phyloP scores from a whole-genome alignment of 2,329 filamentous ascomycete genomes.

The Sporothrix phasma region DNA sequence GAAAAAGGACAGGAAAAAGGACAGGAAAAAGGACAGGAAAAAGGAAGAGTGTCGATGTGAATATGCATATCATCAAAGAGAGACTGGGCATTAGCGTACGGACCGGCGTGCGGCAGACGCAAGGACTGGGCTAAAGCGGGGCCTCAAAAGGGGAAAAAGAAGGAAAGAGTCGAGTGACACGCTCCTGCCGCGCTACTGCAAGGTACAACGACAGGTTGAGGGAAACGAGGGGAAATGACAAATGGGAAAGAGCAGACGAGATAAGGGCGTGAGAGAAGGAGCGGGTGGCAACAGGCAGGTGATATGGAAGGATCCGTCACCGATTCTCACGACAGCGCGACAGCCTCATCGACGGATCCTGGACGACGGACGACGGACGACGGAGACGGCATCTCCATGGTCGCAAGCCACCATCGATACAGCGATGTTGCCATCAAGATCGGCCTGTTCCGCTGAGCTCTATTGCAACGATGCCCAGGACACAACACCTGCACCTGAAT shows the following conservation, averaged over 20 bases:
- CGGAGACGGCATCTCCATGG: not conserved
- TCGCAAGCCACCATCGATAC: not conserved
- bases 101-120: not conserved
- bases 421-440: not conserved
- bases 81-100: not conserved
- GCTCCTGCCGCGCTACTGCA: constrained; percentile 3
- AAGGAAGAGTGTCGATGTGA: not conserved
- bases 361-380: too few species aligned
- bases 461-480: too few species aligned
- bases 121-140: not conserved
- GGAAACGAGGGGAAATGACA: not conserved
- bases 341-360: too few species aligned
- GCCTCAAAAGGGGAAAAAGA: not conserved
- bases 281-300: not conserved
- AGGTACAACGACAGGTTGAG: not conserved
- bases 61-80: not conserved
- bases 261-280: not conserved
- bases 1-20: not conserved
- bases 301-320: not conserved
- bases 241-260: not conserved
- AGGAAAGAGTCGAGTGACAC: not conserved
- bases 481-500: not conserved
- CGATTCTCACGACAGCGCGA: too few species aligned
- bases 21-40: not conserved
- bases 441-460: too few species aligned